A percentile compares a stretch with the other conserved stretches of the same genome.
phyloP scores from a whole-genome alignment of 495 filamentous ascomycete genomes.

The Cryomyces minteri region DNA sequence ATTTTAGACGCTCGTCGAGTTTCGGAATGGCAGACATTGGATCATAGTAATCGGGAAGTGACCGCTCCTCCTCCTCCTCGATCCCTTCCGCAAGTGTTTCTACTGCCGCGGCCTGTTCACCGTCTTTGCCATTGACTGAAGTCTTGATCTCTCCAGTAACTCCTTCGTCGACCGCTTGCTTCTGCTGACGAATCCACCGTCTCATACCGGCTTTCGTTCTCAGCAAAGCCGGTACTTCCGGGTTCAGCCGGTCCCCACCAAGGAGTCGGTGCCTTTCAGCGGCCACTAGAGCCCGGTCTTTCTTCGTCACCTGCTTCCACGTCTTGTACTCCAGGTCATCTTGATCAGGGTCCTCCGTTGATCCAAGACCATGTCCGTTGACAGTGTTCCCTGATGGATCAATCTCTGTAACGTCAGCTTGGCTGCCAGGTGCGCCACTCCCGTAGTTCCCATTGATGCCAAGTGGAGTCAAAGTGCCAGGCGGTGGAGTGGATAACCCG shows the following conservation, averaged over 20 bases:
- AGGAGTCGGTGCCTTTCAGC: conserved; percentile 69
- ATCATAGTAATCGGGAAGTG: conserved; percentile 88
- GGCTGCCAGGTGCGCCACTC: conserved; percentile 36
- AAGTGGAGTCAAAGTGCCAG: conserved; percentile 57
- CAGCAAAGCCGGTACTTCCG: conserved; percentile 73
- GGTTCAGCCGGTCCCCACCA: conserved; percentile 61
- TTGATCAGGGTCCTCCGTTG: conserved; percentile 32
- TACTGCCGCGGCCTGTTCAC: conserved; percentile 25
- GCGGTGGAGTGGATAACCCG: conserved; percentile 67
- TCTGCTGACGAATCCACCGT: conserved; percentile 59
- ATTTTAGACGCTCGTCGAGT: conserved; percentile 51
- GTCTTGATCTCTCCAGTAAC: conserved; percentile 23
- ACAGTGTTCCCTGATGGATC: conserved; percentile 44
- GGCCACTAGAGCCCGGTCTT: conserved; percentile 76
- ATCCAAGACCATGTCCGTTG: conserved; percentile 33
- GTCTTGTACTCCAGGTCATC: conserved; percentile 88
- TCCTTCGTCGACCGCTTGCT: conserved; percentile 31
- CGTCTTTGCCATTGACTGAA: conserved; percentile 24
- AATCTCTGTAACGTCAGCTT: conserved; percentile 66
- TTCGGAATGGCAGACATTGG: conserved; percentile 73
- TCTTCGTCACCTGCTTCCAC: conserved; percentile 98
- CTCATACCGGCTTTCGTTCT: conserved; percentile 63
- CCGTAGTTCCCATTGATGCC: conserved; percentile 49
- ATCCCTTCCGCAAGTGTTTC: conserved; percentile 85
- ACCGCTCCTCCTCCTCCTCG: conserved; percentile 60